Conservation (phyloP, 306 rosid genomes). For the Macrotyloma uniflorum region DNA sequence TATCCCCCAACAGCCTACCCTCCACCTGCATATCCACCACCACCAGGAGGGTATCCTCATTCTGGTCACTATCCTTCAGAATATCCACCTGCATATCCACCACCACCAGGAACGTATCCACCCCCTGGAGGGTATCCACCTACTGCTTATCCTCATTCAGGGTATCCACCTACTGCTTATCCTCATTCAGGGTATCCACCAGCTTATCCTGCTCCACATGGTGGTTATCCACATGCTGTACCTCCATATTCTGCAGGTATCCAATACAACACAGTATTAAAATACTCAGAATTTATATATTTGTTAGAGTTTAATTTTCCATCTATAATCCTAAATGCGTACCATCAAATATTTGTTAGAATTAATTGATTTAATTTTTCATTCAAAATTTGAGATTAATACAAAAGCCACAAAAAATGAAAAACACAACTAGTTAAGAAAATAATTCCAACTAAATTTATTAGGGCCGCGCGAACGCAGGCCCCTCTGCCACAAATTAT, state of each 20-base stretch:
- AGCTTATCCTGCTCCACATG: constrained; percentile 40
- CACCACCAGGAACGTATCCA: constrained; percentile 30
- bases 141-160: constrained; percentile 41
- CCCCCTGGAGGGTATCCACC: constrained; percentile 44
- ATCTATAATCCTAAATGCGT: no score
- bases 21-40: constrained; percentile 45
- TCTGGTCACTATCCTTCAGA: constrained; percentile 38
- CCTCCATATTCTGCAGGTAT: constrained; percentile 36
- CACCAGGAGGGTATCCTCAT: constrained; percentile 37
- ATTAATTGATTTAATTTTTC: no score
- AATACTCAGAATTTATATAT: no score
- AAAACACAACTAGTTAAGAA: no score
- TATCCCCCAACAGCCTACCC: constrained; percentile 34
- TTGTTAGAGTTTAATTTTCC: no score
- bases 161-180: constrained; percentile 42
- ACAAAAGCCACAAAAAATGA: no score
- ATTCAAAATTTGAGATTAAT: no score
- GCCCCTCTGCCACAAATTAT: constrained; percentile 52
- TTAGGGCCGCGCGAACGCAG: constrained; percentile 58
- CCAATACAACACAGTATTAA: no score
- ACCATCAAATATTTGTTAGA: no score
- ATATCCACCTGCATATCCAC: constrained; percentile 45
- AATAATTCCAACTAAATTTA: no score
- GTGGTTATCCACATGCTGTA: constrained; percentile 38
- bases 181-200: constrained; percentile 42